phyloP scores from a whole-genome alignment of 306 rosid species.

The Potentilla sterilis region DNA sequence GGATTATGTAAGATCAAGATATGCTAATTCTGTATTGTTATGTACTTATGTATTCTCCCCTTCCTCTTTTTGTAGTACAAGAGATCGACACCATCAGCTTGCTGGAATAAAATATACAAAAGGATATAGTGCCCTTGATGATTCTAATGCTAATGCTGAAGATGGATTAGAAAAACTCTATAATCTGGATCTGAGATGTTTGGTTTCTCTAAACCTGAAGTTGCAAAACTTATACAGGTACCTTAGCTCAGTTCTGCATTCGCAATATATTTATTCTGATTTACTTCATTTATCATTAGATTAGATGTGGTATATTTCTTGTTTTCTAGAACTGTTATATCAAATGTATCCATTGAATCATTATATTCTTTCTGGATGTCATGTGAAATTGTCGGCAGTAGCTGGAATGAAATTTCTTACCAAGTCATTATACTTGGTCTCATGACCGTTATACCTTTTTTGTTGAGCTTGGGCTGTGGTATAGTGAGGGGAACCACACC shows the following conservation, averaged over 20 bases:
- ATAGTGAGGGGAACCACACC: conserved; percentile 24
- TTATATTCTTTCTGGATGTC: background rate
- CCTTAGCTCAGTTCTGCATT: conserved; percentile 3
- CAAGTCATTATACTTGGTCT: background rate
- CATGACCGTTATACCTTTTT: background rate
- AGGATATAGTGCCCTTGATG: conserved; percentile 55
- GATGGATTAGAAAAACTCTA: conserved; percentile 40
- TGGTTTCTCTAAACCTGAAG: conserved; percentile 82
- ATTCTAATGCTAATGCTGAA: conserved; percentile 43
- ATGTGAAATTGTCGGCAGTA: background rate
- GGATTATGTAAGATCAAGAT: background rate
- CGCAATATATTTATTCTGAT: conserved; percentile 1
- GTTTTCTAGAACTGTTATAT: background rate
- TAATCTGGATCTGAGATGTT: conserved; percentile 91
- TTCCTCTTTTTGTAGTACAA: conserved; percentile 51
- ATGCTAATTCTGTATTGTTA: conserved; percentile 8
- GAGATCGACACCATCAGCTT: conserved; percentile 77
- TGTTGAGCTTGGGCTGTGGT: background rate
- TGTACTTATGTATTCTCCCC: conserved; percentile 16
- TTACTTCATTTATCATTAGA: background rate
- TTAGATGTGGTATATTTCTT: background rate
- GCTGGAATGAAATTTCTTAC: background rate
- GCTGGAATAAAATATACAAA: conserved; percentile 85
- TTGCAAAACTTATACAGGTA: conserved; percentile 80
- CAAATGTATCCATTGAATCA: background rate